Percentiles rank a stretch among this genome's conserved stretches.
Conservation (phyloP, 2,329 filamentous ascomycete genomes). For the Sclerotinia sclerotiorum region DNA sequence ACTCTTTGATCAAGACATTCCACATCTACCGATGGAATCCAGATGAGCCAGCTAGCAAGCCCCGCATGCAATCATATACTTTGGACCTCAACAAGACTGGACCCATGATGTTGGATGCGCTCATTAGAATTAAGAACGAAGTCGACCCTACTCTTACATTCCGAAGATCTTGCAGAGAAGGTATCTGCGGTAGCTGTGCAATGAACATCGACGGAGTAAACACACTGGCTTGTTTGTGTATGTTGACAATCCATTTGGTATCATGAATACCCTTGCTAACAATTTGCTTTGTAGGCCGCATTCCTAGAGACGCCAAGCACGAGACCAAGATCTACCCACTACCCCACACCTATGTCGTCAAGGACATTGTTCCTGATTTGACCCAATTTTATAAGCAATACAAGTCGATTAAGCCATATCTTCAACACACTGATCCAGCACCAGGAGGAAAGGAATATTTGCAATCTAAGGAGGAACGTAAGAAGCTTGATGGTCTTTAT, state of each 20-base stretch:
- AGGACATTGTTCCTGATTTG: constrained; percentile 96
- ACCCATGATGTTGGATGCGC: constrained; percentile 94
- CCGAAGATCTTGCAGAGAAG: constrained; percentile 92
- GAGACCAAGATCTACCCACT: constrained; percentile 96
- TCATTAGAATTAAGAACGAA: constrained; percentile 99
- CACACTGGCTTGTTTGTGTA: constrained; percentile 96
- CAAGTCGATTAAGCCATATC: constrained; percentile 98
- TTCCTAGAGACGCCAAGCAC: constrained; percentile 75
- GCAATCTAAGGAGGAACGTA: constrained; percentile 87
- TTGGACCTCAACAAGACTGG: constrained; percentile 98
- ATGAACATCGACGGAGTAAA: constrained; percentile 99
- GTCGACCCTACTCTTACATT: constrained; percentile 95
- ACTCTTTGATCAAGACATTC: constrained; percentile 85
- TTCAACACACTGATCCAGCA: constrained; percentile 83
- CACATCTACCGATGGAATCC: constrained; percentile 99
- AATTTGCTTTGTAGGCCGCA: constrained; percentile 66
- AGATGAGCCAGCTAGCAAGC: constrained; percentile 88
- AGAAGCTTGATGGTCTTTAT: constrained; percentile 93
- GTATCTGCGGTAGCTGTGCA: constrained; percentile 96
- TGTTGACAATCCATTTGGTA: constrained; percentile 42
- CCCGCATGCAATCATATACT: constrained; percentile 90
- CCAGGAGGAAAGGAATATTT: constrained; percentile 88
- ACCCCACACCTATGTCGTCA: constrained; percentile 98
- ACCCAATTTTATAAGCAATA: constrained; percentile 99
- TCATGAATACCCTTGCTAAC: constrained; percentile 35